Percentiles rank a stretch among this genome's conserved stretches.
phyloP scores from a whole-genome alignment of 345 rosid species.

The Populus davidiana region DNA sequence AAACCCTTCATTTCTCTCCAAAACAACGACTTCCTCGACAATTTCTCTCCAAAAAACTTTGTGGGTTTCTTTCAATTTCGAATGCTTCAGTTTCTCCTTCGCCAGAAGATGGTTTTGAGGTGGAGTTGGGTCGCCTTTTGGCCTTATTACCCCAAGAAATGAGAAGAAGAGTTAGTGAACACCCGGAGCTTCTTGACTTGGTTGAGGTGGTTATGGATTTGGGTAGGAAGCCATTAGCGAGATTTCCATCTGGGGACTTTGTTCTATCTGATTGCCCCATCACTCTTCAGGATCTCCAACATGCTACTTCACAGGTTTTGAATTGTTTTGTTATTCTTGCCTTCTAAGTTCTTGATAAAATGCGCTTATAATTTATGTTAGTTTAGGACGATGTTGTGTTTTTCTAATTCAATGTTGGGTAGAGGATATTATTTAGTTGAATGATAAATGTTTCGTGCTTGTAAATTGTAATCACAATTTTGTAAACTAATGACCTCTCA shows the following conservation, averaged over 20 bases:
- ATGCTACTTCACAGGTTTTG: constrained; percentile 69
- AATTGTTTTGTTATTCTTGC: background rate
- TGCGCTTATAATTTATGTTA: background rate
- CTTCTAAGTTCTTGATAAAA: constrained; percentile 15
- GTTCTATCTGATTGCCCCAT: constrained; percentile 60
- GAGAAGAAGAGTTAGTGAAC: constrained; percentile 53
- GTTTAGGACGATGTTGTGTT: background rate
- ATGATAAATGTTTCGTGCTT: background rate
- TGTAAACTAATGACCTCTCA: too few relatives aligned
- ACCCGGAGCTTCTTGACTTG: constrained; percentile 52
- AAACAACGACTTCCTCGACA: constrained; percentile 11
- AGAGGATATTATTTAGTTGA: background rate
- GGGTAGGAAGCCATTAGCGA: constrained; percentile 80
- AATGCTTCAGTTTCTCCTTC: constrained; percentile 27
- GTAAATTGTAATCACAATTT: background rate
- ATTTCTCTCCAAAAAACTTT: background rate
- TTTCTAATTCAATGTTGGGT: too few relatives aligned
- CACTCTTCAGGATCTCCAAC: constrained; percentile 47
- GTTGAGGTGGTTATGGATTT: constrained; percentile 87
- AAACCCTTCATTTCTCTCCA: constrained; percentile 10
- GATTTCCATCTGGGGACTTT: constrained; percentile 91
- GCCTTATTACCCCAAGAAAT: constrained; percentile 62
- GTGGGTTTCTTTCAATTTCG: constrained; percentile 20
- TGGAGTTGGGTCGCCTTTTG: constrained; percentile 67
- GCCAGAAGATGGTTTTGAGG: constrained; percentile 40